A percentile compares a stretch with the other conserved stretches of the same genome.
Evolutionary conservation across 1,284 basidiomycete species (phyloP).

Genomic region (Rhodotorula sp.): DNA sequence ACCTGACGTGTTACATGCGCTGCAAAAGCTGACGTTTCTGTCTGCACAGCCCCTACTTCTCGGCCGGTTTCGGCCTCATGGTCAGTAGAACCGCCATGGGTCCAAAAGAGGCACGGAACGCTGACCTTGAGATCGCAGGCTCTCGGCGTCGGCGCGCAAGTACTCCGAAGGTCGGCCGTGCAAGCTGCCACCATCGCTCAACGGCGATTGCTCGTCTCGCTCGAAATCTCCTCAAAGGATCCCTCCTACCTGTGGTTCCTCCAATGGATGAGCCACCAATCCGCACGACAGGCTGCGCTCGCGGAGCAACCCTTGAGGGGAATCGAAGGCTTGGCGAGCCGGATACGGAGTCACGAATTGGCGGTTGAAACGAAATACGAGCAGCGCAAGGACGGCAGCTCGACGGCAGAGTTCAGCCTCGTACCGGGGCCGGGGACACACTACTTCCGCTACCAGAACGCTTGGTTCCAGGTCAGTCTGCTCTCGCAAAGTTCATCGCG

Average conservation of each 20-base stretch:
- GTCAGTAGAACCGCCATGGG: constrained; percentile 53
- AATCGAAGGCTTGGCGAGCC: constrained; percentile 49
- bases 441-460: constrained; percentile 81
- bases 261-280: constrained; percentile 80
- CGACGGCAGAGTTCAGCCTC: constrained; percentile 81
- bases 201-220: constrained; percentile 84
- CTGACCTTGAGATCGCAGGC: constrained; percentile 57
- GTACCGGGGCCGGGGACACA: constrained; percentile 95
- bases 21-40: not conserved
- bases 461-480: constrained; percentile 85
- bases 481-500: not conserved
- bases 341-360: constrained; percentile 80
- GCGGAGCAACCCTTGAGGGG: constrained; percentile 21
- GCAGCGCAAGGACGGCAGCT: constrained; percentile 82
- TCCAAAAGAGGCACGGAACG: rapidly evolving
- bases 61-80: constrained; percentile 94
- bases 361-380: constrained; percentile 90
- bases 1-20: not conserved
- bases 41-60: constrained; percentile 77
- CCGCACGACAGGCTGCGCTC: constrained; percentile 37
- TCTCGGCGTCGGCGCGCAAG: constrained; percentile 74
- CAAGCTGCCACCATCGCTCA: constrained; percentile 73
- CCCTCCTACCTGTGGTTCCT: constrained; percentile 95
- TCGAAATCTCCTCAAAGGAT: constrained; percentile 97
- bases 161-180: constrained; percentile 67